Conservation (phyloP, 2,329 filamentous ascomycete species). For the Teratosphaeria epicoccoides region DNA sequence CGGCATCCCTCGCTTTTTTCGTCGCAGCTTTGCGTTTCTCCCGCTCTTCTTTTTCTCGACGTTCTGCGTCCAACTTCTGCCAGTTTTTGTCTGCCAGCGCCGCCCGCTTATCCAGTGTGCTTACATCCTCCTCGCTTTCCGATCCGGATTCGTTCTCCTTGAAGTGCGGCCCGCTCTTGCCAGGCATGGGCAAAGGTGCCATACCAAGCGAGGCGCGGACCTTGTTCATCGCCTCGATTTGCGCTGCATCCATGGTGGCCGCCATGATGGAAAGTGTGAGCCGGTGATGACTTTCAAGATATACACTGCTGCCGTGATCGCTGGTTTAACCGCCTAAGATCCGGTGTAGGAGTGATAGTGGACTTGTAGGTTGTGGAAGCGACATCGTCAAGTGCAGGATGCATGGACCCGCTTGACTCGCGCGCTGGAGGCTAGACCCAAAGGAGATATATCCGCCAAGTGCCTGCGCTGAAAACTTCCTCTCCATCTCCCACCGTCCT, state of each 20-base stretch:
- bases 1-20: conserved; percentile 76
- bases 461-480: neutral
- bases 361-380: neutral
- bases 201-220: conserved; percentile 81
- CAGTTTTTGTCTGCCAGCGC: conserved; percentile 65
- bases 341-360: neutral
- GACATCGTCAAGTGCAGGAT: neutral
- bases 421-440: neutral
- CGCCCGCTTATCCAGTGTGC: conserved; percentile 73
- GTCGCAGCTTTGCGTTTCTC: conserved; percentile 73
- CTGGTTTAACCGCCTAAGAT: neutral
- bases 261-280: neutral
- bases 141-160: conserved; percentile 40
- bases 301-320: too few species aligned
- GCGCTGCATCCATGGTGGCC: conserved; percentile 37
- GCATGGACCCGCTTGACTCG: neutral
- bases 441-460: neutral
- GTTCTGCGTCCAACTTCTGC: conserved; percentile 59
- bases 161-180: conserved; percentile 51
- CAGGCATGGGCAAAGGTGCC: conserved; percentile 78
- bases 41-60: conserved; percentile 61
- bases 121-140: conserved; percentile 57
- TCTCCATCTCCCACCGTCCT: neutral
- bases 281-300: neutral
- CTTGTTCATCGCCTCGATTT: conserved; percentile 89